Evolutionary conservation across 192 early-diverging fungal species (phyloP).

Genomic region (Radiomyces spectabilis): DNA sequence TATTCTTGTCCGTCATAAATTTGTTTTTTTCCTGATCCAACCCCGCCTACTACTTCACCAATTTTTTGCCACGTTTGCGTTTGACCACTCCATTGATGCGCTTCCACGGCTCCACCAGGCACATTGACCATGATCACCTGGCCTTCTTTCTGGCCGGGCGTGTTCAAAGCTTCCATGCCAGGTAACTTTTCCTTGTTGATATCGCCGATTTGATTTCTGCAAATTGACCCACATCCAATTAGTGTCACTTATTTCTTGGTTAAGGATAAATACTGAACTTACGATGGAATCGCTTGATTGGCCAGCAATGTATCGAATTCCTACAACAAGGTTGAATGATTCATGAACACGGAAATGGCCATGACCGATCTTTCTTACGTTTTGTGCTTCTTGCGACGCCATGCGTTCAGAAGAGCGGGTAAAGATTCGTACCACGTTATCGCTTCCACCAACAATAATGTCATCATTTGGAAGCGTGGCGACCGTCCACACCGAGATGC

Average conservation of each 20-base stretch:
- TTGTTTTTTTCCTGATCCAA: conserved; percentile 68
- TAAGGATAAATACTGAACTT: too few species aligned
- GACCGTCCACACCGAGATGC: conserved; percentile 90
- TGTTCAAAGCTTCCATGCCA: conserved; percentile 63
- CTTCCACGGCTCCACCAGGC: conserved; percentile 62
- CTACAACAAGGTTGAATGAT: conserved; percentile 9
- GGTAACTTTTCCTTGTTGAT: conserved; percentile 77
- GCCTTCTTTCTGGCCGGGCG: conserved; percentile 69
- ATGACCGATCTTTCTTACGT: background rate
- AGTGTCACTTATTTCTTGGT: too few species aligned
- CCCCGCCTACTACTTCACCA: conserved; percentile 90
- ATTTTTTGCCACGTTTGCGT: conserved; percentile 73
- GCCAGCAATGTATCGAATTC: conserved; percentile 48
- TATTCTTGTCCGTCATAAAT: conserved; percentile 40
- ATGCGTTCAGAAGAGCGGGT: conserved; percentile 53
- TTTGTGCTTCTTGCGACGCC: conserved; percentile 27
- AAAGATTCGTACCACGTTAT: conserved; percentile 78
- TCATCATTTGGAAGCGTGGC: conserved; percentile 72
- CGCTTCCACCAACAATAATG: conserved; percentile 75
- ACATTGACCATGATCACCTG: conserved; percentile 86
- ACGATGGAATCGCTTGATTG: conserved; percentile 53
- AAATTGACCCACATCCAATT: background rate
- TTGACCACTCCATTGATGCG: conserved; percentile 75
- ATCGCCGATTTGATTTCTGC: conserved; percentile 73
- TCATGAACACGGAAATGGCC: conserved; percentile 13